Evolutionary conservation across 1,139 yeast species (phyloP), one percentile per base, ranked within the genome.

Genomic region (Starmera stellimalicola): DNA sequence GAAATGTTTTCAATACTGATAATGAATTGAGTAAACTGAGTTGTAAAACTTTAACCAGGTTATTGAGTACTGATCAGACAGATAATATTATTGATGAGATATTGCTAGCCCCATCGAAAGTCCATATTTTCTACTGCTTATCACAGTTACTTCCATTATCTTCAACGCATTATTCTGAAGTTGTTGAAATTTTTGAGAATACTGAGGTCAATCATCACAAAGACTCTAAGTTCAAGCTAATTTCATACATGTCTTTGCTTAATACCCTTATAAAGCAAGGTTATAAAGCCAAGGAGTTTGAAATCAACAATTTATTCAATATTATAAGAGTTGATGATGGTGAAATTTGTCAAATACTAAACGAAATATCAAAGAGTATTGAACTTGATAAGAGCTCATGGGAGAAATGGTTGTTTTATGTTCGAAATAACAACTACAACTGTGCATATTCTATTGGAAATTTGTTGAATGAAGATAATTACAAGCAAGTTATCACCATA

Each of bases 1-100:
- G 19, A 2, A 47, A 54, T 29, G 32, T 53, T 3, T 34, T 36
- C 17, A 57, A 54, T 33, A 27, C 48, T 10, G 58, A 58, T 39
- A 33, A 44, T 18, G 43, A 43, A 1, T 30, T 48, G 5, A 52
- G 47, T 2, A 46, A 42, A 22, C 32, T 51, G 14, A 47, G 57
- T 20, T 37, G 51, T 2, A 28, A 34, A 14, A 43, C 50, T 3
- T 29, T 49, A 9, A 18, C 14, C 7, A 9, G n/a, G 2, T 23
- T 47, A 6, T n/a, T 16, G 11, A 8, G 23, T 3, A 17, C 19
- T 2, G 29, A 30, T 9, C 19, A 34, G 16, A 7, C 20, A 1
- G 36, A 37, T 19, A 14, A 22, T 2, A n/a, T 23, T 2, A 19
- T 17, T 6, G 4, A 20, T 27, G 18, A 15, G 16, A 26, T 26